Percentiles rank a stretch among this genome's conserved stretches.
Evolutionary conservation across 208 protist genomes (phyloP).

Genomic region (Vickermania spadyakhi): DNA sequence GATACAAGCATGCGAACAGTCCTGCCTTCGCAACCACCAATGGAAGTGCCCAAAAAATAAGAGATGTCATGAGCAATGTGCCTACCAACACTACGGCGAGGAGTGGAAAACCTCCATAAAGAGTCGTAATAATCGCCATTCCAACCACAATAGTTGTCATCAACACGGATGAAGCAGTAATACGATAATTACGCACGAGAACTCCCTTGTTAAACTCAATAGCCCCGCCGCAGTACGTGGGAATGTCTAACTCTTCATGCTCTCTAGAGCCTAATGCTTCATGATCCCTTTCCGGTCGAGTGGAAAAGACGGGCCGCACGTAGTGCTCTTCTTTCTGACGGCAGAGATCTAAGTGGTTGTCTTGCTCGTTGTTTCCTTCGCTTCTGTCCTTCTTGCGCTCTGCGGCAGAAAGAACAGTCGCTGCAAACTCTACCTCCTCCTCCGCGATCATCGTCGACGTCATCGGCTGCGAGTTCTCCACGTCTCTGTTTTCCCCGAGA

Average conservation of each 20-base stretch:
- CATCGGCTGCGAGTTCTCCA: not conserved
- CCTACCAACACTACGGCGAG: conserved; percentile 5
- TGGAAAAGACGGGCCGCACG: not conserved
- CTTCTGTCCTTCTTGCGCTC: not conserved
- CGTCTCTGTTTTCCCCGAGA: not conserved
- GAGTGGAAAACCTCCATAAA: conserved; percentile 1
- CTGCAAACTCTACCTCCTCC: not conserved
- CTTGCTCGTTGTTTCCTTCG: not conserved
- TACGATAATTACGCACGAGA: conserved; percentile 5
- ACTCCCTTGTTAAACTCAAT: conserved; percentile 11
- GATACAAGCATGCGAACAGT: conserved; percentile 21
- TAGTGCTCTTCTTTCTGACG: not conserved
- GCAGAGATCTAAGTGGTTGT: not conserved
- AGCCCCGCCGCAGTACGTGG: conserved; percentile 6
- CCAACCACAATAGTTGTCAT: conserved; percentile 8
- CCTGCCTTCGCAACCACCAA: conserved; percentile 22
- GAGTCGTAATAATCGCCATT: conserved; percentile 8
- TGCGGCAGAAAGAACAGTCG: not conserved
- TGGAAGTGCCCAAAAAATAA: conserved; percentile 22
- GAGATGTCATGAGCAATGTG: conserved; percentile 4
- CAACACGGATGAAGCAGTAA: conserved; percentile 5
- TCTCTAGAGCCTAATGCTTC: not conserved
- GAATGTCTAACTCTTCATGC: conserved; percentile 5
- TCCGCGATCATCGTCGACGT: too few species aligned
- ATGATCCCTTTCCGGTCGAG: not conserved